A percentile compares a stretch with the other conserved stretches of the same genome.
These are phyloP conservation scores for Stachybotrys chartarum DNA, from an alignment of 2,329 filamentous ascomycete species.

Conservation along the genomic window DNA sequence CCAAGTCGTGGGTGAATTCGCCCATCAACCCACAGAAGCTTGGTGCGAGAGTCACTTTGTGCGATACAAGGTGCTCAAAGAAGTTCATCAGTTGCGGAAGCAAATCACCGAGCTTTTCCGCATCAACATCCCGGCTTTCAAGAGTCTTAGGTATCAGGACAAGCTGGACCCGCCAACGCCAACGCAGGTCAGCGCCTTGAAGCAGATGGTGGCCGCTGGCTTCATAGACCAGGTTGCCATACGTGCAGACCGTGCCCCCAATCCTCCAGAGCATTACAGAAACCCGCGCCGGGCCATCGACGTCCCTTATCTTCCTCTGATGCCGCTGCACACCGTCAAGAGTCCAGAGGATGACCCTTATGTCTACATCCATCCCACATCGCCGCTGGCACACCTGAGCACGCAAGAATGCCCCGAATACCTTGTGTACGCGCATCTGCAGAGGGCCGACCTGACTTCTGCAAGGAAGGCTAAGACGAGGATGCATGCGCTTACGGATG, in stretches of 20 bases:
- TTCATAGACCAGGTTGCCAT: constrained; percentile 95
- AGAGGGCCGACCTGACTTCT: constrained; percentile 50
- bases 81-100: constrained; percentile 72
- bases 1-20: constrained; percentile 81
- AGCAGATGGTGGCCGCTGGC: constrained; percentile 85
- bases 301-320: constrained; percentile 82
- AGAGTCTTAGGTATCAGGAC: constrained; percentile 47
- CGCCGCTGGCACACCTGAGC: constrained; percentile 64
- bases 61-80: constrained; percentile 77
- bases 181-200: constrained; percentile 70
- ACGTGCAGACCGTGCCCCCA: constrained; percentile 76
- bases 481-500: constrained; percentile 80
- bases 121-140: constrained; percentile 62
- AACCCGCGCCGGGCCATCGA: constrained; percentile 84
- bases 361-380: constrained; percentile 84
- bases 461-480: constrained; percentile 64
- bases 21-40: constrained; percentile 59
- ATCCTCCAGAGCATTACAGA: constrained; percentile 56
- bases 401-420: constrained; percentile 75
- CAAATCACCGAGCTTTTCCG: constrained; percentile 80
- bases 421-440: constrained; percentile 80
- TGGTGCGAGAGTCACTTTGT: constrained; percentile 85
- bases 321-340: constrained; percentile 49
- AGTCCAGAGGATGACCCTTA: constrained; percentile 49
- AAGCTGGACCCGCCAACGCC: constrained; percentile 52